These are phyloP conservation scores for Solanum sparsipilum DNA, from an alignment of 257 asterid species.

Conservation along the genomic window DNA sequence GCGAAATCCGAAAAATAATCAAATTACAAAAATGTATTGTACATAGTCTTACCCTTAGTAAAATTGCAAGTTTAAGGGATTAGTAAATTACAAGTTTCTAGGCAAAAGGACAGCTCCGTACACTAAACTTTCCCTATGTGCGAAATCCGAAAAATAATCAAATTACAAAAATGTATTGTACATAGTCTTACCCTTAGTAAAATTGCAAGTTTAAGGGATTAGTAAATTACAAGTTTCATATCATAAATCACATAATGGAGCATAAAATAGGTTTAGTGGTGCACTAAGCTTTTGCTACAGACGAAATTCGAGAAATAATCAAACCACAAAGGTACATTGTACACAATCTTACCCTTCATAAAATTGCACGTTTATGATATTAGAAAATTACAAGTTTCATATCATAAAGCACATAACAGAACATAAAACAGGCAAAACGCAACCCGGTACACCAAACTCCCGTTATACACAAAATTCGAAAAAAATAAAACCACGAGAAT, in stretches of 20 bases:
- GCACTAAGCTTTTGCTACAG: not conserved
- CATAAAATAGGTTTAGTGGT: not conserved
- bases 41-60: no score
- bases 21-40: no score
- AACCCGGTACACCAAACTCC: not conserved
- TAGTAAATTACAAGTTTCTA: no score
- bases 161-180: no score
- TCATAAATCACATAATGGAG: not conserved
- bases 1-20: no score
- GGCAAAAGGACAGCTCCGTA: accelerated
- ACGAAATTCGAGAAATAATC: no score
- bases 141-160: no score
- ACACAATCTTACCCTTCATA: not conserved
- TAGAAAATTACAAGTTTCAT: not conserved
- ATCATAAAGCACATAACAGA: not conserved
- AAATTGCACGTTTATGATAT: not conserved
- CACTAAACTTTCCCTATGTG: no score
- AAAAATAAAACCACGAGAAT: accelerated
- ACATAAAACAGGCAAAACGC: not conserved
- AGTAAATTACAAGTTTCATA: not conserved
- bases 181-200: not conserved
- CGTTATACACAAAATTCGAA: no score
- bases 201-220: not conserved
- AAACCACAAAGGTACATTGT: not conserved
- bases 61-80: no score